phyloP scores from a whole-genome alignment of 2,329 filamentous ascomycete genomes.

The Colletotrichum sp. region DNA sequence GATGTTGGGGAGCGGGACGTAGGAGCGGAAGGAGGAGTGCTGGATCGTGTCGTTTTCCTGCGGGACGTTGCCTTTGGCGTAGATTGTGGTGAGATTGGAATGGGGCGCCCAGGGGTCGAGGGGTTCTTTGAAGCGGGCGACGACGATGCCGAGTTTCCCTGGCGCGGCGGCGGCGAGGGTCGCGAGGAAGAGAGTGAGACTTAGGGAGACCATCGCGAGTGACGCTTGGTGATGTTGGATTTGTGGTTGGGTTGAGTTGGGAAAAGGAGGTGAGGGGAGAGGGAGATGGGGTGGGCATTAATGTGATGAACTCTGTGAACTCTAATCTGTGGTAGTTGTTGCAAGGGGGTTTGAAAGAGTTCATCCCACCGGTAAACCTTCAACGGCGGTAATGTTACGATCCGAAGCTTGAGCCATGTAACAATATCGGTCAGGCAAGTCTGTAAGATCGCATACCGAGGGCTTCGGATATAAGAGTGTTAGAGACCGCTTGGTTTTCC shows the following conservation, averaged over 20 bases:
- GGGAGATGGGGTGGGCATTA: not conserved
- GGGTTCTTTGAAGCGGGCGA: slow-evolving; percentile 17
- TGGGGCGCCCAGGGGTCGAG: slow-evolving; percentile 15
- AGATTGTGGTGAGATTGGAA: slow-evolving; percentile 14
- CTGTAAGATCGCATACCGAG: not conserved
- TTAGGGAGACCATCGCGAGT: not conserved
- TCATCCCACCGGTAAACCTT: not conserved
- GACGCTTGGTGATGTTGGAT: not conserved
- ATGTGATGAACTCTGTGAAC: not conserved
- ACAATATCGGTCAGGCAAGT: not conserved
- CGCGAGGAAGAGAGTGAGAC: not conserved
- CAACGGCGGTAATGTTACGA: not conserved
- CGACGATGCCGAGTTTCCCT: slow-evolving; percentile 6
- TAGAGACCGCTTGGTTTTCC: too few species aligned
- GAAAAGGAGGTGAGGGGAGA: not conserved
- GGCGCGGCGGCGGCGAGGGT: not conserved
- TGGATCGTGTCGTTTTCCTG: slow-evolving; percentile 14
- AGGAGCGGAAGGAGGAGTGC: slow-evolving; percentile 18
- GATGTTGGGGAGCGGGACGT: slow-evolving; percentile 10
- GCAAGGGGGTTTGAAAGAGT: not conserved
- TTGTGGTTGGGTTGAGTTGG: not conserved
- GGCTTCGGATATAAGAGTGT: not conserved
- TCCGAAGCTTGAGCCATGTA: not conserved
- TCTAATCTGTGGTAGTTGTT: not conserved
- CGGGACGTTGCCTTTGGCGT: slow-evolving; percentile 15